phyloP scores from a whole-genome alignment of 164 flowering plant species.

The Umbilicus rupestris region DNA sequence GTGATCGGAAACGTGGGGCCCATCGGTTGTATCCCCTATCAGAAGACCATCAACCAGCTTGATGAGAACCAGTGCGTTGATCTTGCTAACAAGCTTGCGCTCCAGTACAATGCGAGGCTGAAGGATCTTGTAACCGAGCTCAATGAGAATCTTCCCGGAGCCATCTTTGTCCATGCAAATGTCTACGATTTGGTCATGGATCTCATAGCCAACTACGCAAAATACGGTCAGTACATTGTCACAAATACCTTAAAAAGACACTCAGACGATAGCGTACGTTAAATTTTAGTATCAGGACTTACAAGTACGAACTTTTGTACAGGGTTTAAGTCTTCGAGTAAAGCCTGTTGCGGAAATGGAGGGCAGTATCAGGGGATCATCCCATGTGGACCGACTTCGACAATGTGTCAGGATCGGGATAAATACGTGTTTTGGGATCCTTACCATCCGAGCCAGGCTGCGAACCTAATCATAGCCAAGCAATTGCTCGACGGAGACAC shows the following conservation, averaged over 20 bases:
- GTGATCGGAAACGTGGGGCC: slow-evolving; percentile 83
- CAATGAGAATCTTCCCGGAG: slow-evolving; percentile 60
- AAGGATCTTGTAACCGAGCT: slow-evolving; percentile 54
- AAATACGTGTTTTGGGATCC: slow-evolving; percentile 94
- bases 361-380: slow-evolving; percentile 81
- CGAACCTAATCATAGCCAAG: slow-evolving; percentile 72
- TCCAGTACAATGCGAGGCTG: slow-evolving; percentile 53
- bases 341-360: slow-evolving; percentile 88
- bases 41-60: slow-evolving; percentile 67
- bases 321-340: slow-evolving; percentile 66
- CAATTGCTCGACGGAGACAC: slow-evolving; percentile 60
- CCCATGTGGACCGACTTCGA: slow-evolving; percentile 82
- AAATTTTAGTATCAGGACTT: no score
- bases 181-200: slow-evolving; percentile 81
- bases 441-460: slow-evolving; percentile 95
- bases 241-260: no score
- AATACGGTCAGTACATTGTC: slow-evolving; percentile 40
- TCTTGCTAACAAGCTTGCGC: slow-evolving; percentile 64
- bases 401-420: slow-evolving; percentile 51
- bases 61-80: slow-evolving; percentile 55
- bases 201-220: slow-evolving; percentile 55
- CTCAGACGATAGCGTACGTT: no score
- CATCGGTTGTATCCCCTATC: slow-evolving; percentile 90
- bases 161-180: slow-evolving; percentile 69
- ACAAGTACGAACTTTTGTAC: no score